A percentile compares a stretch with the other conserved stretches of the same genome.
These are phyloP conservation scores for Hypoxylon sp. DNA, from an alignment of 2,329 filamentous ascomycete species.

Conservation along the genomic window DNA sequence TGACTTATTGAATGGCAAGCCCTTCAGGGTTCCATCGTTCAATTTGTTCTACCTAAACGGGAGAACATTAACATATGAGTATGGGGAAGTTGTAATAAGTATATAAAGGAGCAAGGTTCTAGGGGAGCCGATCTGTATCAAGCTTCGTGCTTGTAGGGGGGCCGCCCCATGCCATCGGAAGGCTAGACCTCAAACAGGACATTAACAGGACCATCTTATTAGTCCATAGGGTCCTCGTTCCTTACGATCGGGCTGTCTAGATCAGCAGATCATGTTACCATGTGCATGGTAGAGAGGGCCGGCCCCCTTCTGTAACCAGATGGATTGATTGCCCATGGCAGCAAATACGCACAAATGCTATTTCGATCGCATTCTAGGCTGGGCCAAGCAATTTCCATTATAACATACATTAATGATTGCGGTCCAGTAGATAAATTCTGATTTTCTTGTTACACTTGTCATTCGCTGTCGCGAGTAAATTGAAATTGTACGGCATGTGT, in stretches of 20 bases:
- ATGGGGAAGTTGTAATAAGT: conserved; percentile 9
- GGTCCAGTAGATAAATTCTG: conserved; percentile 29
- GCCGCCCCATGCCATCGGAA: conserved; percentile 33
- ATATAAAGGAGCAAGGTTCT: conserved; percentile 23
- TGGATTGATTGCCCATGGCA: conserved; percentile 29
- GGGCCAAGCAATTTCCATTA: conserved; percentile 16
- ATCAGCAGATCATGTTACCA: conserved; percentile 43
- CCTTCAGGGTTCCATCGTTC: not conserved
- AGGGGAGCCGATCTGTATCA: conserved; percentile 28
- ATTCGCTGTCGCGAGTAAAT: conserved; percentile 36
- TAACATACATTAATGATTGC: conserved; percentile 22
- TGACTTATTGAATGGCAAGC: not conserved
- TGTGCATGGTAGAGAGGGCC: conserved; percentile 28
- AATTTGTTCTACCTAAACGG: not conserved
- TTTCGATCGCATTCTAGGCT: conserved; percentile 44
- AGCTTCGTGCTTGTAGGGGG: conserved; percentile 28
- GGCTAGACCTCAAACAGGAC: conserved; percentile 35
- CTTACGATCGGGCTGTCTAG: conserved; percentile 36
- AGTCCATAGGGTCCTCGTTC: conserved; percentile 30
- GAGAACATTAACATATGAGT: conserved; percentile 1
- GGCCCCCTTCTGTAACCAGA: conserved; percentile 19
- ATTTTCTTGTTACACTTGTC: conserved; percentile 22
- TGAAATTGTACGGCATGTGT: conserved; percentile 25
- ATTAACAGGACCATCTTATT: conserved; percentile 29
- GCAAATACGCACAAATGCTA: conserved; percentile 12